Percentiles rank a stretch among this genome's conserved stretches.
phyloP scores from a whole-genome alignment of 179 eudicot species.

The Corrigiola litoralis region DNA sequence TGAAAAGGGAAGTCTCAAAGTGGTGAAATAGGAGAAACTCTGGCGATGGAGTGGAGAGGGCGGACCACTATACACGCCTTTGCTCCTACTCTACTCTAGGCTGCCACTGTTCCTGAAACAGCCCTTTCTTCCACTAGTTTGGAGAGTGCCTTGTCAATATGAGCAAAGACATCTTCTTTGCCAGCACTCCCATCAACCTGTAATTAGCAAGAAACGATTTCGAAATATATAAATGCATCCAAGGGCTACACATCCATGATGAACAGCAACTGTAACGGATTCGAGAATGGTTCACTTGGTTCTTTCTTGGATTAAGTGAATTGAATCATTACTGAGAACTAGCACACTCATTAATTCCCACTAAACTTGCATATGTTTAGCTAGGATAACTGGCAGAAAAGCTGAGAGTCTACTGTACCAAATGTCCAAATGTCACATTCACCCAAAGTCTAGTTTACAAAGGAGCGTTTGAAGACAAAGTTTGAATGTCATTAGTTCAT shows the following conservation, averaged over 20 bases:
- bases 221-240: background rate
- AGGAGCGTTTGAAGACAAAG: no score
- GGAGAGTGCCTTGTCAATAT: constrained; percentile 55
- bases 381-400: no score
- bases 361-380: no score
- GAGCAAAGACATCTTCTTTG: constrained; percentile 65
- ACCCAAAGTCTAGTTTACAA: no score
- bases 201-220: constrained; percentile 6
- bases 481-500: no score
- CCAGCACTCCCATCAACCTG: constrained; percentile 73
- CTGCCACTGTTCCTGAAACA: constrained; percentile 31
- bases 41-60: background rate
- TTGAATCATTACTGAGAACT: no score
- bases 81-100: constrained; percentile 15
- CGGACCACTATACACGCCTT: background rate
- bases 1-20: background rate
- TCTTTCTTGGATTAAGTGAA: no score
- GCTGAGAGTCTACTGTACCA: no score
- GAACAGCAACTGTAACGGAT: background rate
- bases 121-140: constrained; percentile 41
- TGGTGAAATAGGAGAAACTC: background rate
- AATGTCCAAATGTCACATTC: no score
- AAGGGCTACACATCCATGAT: background rate
- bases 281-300: background rate
- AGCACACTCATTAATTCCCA: no score